Evolutionary conservation across 768 basidiomycete genomes (phyloP).

Genomic region (Rhizopogon rudus): DNA sequence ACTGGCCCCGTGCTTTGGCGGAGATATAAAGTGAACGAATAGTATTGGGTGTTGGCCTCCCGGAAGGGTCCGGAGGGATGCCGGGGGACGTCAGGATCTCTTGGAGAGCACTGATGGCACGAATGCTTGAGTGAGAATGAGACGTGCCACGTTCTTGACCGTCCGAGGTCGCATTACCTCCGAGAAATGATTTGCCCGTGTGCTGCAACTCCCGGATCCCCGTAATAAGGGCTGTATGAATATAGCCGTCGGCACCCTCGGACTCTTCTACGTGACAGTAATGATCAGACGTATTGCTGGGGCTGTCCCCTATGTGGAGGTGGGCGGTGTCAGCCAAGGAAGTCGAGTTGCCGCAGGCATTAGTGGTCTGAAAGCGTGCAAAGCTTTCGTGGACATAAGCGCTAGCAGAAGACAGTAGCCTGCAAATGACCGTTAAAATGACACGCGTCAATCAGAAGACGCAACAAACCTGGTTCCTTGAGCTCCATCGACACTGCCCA

Average conservation of each 20-base stretch:
- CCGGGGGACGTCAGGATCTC: background rate
- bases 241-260: too few species aligned
- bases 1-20: slow-evolving; percentile 28
- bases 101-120: background rate
- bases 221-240: background rate
- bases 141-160: background rate
- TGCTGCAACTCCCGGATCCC: background rate
- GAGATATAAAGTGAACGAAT: slow-evolving; percentile 37
- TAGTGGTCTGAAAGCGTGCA: too few species aligned
- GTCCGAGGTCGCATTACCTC: background rate
- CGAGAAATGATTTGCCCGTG: background rate
- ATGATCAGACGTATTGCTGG: too few species aligned
- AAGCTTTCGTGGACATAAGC: background rate
- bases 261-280: too few species aligned
- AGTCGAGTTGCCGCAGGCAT: too few species aligned
- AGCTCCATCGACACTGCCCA: slow-evolving; percentile 30
- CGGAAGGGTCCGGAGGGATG: background rate
- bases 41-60: slow-evolving; percentile 20
- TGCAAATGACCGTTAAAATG: background rate
- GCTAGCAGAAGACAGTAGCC: background rate
- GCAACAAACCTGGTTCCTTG: background rate
- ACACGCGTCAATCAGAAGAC: too few species aligned
- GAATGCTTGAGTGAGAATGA: background rate
- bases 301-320: too few species aligned
- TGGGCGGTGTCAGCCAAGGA: too few species aligned